phyloP scores from a whole-genome alignment of 2,329 filamentous ascomycete genomes.

The Stagonosporopsis chrysanthemi region DNA sequence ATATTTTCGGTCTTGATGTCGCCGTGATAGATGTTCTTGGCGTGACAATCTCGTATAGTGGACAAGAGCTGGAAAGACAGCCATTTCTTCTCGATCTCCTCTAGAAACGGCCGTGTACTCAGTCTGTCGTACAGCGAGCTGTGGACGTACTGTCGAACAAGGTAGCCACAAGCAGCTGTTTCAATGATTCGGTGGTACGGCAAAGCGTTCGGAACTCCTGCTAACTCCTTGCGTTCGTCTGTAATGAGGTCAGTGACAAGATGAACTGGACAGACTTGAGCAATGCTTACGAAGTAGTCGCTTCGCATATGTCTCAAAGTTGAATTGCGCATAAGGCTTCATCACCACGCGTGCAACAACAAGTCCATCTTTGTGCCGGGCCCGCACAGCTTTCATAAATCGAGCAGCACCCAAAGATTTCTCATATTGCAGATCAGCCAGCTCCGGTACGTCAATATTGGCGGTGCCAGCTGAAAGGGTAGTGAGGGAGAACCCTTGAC shows the following conservation, averaged over 20 bases:
- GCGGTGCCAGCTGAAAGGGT: conserved; percentile 90
- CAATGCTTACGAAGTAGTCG: conserved; percentile 73
- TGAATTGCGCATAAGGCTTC: conserved; percentile 86
- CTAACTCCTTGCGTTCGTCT: conserved; percentile 82
- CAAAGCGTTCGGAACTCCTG: conserved; percentile 88
- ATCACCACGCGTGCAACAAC: conserved; percentile 94
- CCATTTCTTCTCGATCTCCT: conserved; percentile 99
- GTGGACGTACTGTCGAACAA: conserved; percentile 94
- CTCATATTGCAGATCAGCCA: conserved; percentile 90
- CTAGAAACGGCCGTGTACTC: conserved; percentile 91
- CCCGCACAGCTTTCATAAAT: conserved; percentile 96
- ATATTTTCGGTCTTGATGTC: conserved; percentile 99
- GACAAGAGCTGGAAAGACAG: conserved; percentile 94
- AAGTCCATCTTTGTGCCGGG: conserved; percentile 86
- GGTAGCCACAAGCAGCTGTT: conserved; percentile 87
- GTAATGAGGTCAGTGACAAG: conserved; percentile 26
- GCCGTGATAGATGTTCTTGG: conserved; percentile 88
- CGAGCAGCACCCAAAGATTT: conserved; percentile 88
- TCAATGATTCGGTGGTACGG: conserved; percentile 91
- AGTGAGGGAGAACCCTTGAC: conserved; percentile 93
- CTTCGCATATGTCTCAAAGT: conserved; percentile 79
- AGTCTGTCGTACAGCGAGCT: conserved; percentile 97
- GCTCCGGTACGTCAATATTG: conserved; percentile 91
- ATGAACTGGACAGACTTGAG: background rate
- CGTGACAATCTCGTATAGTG: conserved; percentile 89